Conservation (phyloP, 176 grass and related monocot genomes). For the Poa pratensis region DNA sequence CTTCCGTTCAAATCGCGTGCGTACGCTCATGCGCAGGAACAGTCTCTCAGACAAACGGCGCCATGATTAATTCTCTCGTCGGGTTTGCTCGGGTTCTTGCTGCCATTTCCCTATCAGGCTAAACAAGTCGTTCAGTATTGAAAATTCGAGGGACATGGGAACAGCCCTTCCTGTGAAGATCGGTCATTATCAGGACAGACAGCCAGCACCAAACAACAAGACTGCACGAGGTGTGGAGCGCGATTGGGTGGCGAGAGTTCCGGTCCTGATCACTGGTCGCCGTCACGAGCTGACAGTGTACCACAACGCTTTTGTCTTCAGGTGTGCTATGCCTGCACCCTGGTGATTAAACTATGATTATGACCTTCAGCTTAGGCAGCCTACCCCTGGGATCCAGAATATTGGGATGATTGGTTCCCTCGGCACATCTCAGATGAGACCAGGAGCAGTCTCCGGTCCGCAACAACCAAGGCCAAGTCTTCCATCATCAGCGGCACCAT, state of each 20-base stretch:
- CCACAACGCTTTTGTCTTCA: too few species aligned
- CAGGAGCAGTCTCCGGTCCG: conserved; percentile 49
- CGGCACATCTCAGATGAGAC: conserved; percentile 65
- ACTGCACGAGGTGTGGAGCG: not conserved
- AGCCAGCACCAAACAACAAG: not conserved
- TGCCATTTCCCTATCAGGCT: not conserved
- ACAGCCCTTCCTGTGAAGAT: too few species aligned
- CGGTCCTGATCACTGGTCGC: not conserved
- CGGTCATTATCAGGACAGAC: too few species aligned
- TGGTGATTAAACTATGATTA: not conserved
- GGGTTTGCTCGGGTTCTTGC: not conserved
- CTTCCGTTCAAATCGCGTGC: too few species aligned
- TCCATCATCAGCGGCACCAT: conserved; percentile 59
- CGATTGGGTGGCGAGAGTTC: conserved; percentile 14
- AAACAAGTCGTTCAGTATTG: too few species aligned
- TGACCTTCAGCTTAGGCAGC: conserved; percentile 71
- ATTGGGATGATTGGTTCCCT: conserved; percentile 79
- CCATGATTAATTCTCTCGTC: not conserved
- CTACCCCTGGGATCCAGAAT: conserved; percentile 82
- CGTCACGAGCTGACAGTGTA: not conserved
- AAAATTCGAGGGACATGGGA: too few species aligned
- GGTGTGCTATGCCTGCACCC: too few species aligned
- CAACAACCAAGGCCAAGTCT: conserved; percentile 65
- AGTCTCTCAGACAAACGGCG: not conserved
- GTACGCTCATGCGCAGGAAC: not conserved